These are phyloP conservation scores for Penicillium alfredii DNA, from an alignment of 495 filamentous ascomycete species.

Conservation along the genomic window DNA sequence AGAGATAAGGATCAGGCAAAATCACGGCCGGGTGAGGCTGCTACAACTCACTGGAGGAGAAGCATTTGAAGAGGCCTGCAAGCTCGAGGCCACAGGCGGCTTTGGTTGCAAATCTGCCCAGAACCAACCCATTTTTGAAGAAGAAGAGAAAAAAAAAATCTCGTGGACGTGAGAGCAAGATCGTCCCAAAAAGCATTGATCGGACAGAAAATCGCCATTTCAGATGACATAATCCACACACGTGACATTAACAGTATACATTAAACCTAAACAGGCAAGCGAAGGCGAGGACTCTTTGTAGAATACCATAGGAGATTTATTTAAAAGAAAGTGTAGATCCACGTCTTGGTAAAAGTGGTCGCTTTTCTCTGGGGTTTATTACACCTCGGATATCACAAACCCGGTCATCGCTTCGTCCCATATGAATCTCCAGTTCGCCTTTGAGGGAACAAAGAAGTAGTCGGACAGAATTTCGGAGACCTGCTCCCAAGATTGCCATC, in stretches of 20 bases:
- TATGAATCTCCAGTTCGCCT: constrained; percentile 19
- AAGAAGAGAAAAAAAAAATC: constrained; percentile 6
- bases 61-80: constrained; percentile 30
- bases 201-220: constrained; percentile 5
- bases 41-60: constrained; percentile 62
- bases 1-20: constrained; percentile 31
- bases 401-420: constrained; percentile 28
- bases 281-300: too few relatives aligned
- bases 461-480: constrained; percentile 17
- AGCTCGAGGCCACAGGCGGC: constrained; percentile 39
- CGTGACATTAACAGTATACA: not conserved
- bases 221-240: constrained; percentile 9
- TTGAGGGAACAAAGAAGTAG: constrained; percentile 21
- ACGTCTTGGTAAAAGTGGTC: too few relatives aligned
- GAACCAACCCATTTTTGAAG: constrained; percentile 84
- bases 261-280: not conserved
- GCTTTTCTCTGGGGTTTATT: too few relatives aligned
- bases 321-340: too few relatives aligned
- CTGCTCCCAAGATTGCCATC: constrained; percentile 28
- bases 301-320: too few relatives aligned
- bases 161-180: constrained; percentile 20
- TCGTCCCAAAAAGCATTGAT: too few relatives aligned
- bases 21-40: not conserved
- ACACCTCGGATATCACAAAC: constrained; percentile 13
- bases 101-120: constrained; percentile 70